phyloP scores from a whole-genome alignment of 176 grass and related monocot species.

The Triticum urartu region DNA sequence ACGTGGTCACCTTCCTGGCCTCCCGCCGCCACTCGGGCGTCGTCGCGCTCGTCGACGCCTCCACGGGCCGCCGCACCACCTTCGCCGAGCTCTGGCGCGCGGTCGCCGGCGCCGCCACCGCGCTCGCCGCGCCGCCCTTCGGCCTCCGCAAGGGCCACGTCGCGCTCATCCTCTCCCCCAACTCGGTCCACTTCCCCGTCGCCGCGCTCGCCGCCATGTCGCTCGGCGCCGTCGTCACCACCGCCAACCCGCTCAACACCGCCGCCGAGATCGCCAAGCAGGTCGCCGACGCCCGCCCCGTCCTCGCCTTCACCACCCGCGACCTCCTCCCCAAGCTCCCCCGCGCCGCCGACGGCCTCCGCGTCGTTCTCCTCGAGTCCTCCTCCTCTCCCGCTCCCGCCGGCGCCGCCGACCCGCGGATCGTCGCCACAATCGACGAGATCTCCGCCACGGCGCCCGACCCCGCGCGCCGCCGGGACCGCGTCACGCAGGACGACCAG shows the following conservation, averaged over 20 bases:
- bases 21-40: slow-evolving; percentile 76
- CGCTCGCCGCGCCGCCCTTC: slow-evolving; percentile 70
- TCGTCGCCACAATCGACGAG: slow-evolving; percentile 72
- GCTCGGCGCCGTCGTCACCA: slow-evolving; percentile 80
- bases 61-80: slow-evolving; percentile 53
- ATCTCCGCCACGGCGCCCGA: slow-evolving; percentile 57
- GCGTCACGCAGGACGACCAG: slow-evolving; percentile 71
- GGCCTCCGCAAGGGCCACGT: slow-evolving; percentile 66
- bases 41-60: slow-evolving; percentile 73
- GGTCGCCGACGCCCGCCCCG: slow-evolving; percentile 76
- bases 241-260: slow-evolving; percentile 87
- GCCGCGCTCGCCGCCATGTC: slow-evolving; percentile 86
- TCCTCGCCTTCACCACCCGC: slow-evolving; percentile 72
- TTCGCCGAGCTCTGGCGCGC: slow-evolving; percentile 72
- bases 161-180: slow-evolving; percentile 84
- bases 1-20: slow-evolving; percentile 75
- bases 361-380: slow-evolving; percentile 67
- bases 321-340: slow-evolving; percentile 72
- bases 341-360: slow-evolving; percentile 9
- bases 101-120: slow-evolving; percentile 56
- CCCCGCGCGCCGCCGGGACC: slow-evolving; percentile 18
- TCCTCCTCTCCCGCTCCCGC: not conserved
- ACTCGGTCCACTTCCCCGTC: slow-evolving; percentile 84
- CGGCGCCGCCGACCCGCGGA: slow-evolving; percentile 36
- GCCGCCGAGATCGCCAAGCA: slow-evolving; percentile 78